Evolutionary conservation across 2,329 filamentous ascomycete species (phyloP), one percentile per base, ranked within the genome.

Genomic region (Exophiala phaeomuriformis): DNA sequence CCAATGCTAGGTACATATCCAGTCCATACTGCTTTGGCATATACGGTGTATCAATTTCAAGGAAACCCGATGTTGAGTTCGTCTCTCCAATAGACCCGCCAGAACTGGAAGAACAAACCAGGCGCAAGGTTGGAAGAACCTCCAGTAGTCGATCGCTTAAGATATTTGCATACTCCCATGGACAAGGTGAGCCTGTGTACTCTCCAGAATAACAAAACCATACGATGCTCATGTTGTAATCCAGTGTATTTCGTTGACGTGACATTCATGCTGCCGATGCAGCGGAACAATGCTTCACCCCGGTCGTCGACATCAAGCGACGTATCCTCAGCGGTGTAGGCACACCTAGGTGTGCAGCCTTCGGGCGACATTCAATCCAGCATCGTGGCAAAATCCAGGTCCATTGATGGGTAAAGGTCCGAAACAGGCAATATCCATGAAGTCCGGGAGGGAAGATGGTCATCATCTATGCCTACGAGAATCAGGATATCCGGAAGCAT

Each of bases 1-100:
- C 51, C 51, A 54, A 59, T 55, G 55, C 58, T 58, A 52, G 50
- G 48, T 51, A 55, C 55, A 52, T 44, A 51, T 50, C 40, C 53
- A 44, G 43, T 52, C 50, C 53, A 47, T 33, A 46, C 43, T 42
- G 57, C 58, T 54, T 59, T 62, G 52, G 45, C 50, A 49, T 53
- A 57, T 56, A 60, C 56, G 47, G 63, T 64, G 57, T 63, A 63
- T 63, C 61, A 54, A 65, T 36, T 28, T 49, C 30, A 43, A 47
- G 10, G 47, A 28, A 35, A 39, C 39, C 35, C 46, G 29, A 37
- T 53, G 49, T 55, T 45, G 49, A 43, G 47, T 52, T 9, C 19
- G 19, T 19, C 29, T 53, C 40, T 37, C 53, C 56, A 12, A 65
- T 58, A 55, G 51, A 52, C 56, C 57, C 59, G 60, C 57, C 61